Evolutionary conservation across 2,329 filamentous ascomycete species (phyloP), one percentile per base, ranked within the genome.

Genomic region (Xylariaceae sp.): DNA sequence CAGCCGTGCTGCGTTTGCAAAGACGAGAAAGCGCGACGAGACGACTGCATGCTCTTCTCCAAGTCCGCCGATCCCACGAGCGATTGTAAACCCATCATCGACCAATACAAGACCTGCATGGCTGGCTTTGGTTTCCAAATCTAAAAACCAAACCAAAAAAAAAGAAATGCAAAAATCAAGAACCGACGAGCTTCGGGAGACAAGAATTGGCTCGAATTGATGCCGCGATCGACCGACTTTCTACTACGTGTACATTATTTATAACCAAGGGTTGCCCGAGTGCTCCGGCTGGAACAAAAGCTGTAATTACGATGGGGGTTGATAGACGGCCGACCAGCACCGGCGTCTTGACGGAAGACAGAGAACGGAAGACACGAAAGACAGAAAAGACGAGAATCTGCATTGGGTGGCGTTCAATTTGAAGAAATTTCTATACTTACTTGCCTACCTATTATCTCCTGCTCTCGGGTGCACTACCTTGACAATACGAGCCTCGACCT

Each of bases 21-120:
- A 70, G 84, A 94, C 44, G 91, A 99, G 73, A 99, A 99, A 74
- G 80, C 89, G 40, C 81, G 81, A 64, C 89, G 94, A 60, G 94
- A 99, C 76, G 91, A 99, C 74, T 99, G 94, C 79, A 97, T 99
- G 92, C 88, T 99, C 54, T 96, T 97, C 77, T 95, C 90, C 53
- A 91, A 83, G 60, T 80, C 88, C 58, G 80, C 86, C 67, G 87
- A 96, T 69, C 89, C 94, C 40, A 82, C 89, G 65, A 80, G 83
- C 67, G 91, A 95, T 67, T 99, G 94, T 80, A 81, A 85, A 72
- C 81, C 85, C 49, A 80, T 89, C 59, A 88, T 99, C 60, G 83
- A 89, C 31, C 85, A 89, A 69, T 99, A 99, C 77, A 86, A 85
- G 75, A 84, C 75, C 64, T 99, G 94, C 73, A 97, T 99, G 94